Base-by-base conservation (phyloP, 2,329 filamentous ascomycete species). In the Cryphonectria japonica region DNA sequence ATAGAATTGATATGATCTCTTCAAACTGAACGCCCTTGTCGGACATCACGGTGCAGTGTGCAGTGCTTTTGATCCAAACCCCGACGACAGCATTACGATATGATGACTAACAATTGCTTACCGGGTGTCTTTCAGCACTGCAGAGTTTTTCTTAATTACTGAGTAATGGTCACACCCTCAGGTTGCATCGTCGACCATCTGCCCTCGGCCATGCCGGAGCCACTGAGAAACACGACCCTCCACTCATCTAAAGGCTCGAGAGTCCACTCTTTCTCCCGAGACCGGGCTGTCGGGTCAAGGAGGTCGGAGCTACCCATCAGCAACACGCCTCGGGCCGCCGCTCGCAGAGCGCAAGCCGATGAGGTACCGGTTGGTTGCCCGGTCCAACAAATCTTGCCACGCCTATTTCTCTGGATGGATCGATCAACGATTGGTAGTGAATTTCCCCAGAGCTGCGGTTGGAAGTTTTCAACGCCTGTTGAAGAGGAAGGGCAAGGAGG, bases 1-100 rank as follows among this genome's bases (percentile, higher is more conserved):
- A 54, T 57, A 64, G 67, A 63, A 46, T 37, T 46, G 61, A 46
- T 14, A 43, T 26, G 60, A 34, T 59, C 26, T 43, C 37, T 43
- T 43, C 37, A 13, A 63, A 22, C 11, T 63, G 1, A 16, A n/a
- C n/a, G 22, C 8, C n/a, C 37, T 39, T 59, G 26, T 59, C 13
- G 13, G 22, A n/a, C 22, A 6, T 32, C 39, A 43, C 39, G 37
- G n/a, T n/a, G n/a, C n/a, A n/a, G n/a, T n/a, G 54, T 60, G 46
- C 46, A 50, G 22, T n/a, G 7, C 14, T 6, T 59, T 3, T 34
- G 14, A 34, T 16, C 26, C 11, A 59, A 32, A 11, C 5, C 54
- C 29, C 19, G 29, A 29, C 54, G 14, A 59, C 54, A 32, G 26
- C 54, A 32, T 16, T 22, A 34, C 26, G 14, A 32, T 26, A 2